Evolutionary conservation across 305 asterid genomes (phyloP).

Genomic region (Fraxinus ornus): DNA sequence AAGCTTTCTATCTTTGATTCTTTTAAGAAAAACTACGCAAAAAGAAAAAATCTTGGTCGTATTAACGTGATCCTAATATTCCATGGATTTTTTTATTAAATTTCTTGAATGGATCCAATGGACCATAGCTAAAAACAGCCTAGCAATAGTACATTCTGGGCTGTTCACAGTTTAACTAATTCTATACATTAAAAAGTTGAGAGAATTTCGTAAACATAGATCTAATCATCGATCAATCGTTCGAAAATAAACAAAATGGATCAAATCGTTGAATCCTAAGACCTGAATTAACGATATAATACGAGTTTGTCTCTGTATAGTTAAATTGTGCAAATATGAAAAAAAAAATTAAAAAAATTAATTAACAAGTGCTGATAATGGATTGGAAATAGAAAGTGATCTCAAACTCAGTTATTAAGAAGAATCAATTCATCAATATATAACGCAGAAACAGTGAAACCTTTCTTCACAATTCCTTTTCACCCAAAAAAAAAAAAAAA

Average conservation of each 20-base stretch:
- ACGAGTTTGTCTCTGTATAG: not conserved
- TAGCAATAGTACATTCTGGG: conserved; percentile 19
- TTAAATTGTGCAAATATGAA: not conserved
- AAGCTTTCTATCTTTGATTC: conserved; percentile 16
- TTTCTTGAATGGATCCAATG: conserved; percentile 22
- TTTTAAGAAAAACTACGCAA: conserved; percentile 5
- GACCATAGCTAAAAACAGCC: conserved; percentile 15
- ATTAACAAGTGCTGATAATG: no score
- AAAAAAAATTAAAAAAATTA: no score
- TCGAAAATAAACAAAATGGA: not conserved
- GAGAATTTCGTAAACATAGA: not conserved
- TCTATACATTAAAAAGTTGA: not conserved
- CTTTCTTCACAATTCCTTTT: not conserved
- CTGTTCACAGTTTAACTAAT: not conserved
- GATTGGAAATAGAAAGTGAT: not conserved
- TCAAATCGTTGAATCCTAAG: not conserved
- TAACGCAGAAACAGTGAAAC: not conserved
- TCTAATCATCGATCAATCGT: not conserved
- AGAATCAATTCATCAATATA: not conserved
- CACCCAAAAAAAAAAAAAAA: not conserved
- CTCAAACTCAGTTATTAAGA: not conserved
- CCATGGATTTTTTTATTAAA: conserved; percentile 21
- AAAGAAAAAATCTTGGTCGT: not conserved
- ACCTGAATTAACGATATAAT: not conserved
- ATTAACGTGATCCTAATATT: conserved; percentile 10